Conservation (phyloP, 768 basidiomycete genomes). For the Russula brevipes region DNA sequence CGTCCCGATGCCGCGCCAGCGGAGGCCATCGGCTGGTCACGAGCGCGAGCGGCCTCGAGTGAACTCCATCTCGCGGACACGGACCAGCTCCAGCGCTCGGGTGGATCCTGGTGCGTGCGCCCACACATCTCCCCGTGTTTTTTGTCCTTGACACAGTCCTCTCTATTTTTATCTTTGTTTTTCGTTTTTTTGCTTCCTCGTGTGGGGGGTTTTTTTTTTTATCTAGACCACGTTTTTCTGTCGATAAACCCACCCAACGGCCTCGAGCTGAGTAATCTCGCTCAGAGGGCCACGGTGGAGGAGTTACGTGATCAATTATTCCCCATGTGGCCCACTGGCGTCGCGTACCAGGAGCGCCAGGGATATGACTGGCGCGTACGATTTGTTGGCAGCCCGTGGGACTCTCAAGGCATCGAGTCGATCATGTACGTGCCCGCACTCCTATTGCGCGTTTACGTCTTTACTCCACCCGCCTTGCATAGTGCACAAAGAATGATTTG, state of each 20-base stretch:
- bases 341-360: conserved; percentile 42
- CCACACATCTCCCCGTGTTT: neutral
- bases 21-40: conserved; percentile 40
- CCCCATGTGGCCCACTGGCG: conserved; percentile 64
- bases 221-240: conserved; percentile 67
- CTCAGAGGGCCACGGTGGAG: conserved; percentile 50
- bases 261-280: conserved; percentile 43
- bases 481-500: conserved; percentile 60
- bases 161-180: neutral
- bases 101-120: conserved; percentile 29
- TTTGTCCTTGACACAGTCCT: conserved; percentile 2
- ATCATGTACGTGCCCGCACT: conserved; percentile 39
- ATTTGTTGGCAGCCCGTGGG: conserved; percentile 68
- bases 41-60: conserved; percentile 24
- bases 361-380: conserved; percentile 55
- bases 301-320: conserved; percentile 55
- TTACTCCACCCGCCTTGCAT: neutral
- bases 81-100: conserved; percentile 33
- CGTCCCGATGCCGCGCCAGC: conserved; percentile 29
- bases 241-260: conserved; percentile 63
- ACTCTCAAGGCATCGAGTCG: conserved; percentile 48
- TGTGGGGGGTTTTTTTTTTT: too few relatives aligned
- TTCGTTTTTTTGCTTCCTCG: neutral
- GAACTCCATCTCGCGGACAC: conserved; percentile 33
- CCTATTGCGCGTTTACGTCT: conserved; percentile 11